These are phyloP conservation scores for Calonectria leucothoes DNA, from an alignment of 2,329 filamentous ascomycete species.

Conservation along the genomic window DNA sequence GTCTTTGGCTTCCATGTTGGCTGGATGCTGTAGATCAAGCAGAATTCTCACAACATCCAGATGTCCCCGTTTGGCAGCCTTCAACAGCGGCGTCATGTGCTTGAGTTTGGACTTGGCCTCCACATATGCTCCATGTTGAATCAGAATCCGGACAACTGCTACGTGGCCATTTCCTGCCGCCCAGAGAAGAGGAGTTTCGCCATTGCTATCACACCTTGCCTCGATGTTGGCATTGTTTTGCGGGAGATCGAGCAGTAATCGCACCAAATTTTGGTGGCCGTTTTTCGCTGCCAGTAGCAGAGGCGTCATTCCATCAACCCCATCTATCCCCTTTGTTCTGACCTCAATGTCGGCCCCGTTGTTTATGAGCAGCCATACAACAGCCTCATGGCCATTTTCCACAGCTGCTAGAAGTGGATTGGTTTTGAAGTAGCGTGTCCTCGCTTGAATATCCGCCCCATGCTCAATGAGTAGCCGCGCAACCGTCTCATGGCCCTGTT, in stretches of 20 bases:
- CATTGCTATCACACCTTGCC: not conserved
- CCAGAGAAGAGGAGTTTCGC: not conserved
- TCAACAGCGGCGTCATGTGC: not conserved
- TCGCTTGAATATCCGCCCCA: not conserved
- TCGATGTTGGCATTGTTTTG: not conserved
- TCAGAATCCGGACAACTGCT: not conserved
- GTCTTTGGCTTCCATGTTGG: not conserved
- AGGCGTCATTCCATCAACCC: not conserved
- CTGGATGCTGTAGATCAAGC: not conserved
- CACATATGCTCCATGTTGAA: not conserved
- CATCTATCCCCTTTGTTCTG: not conserved
- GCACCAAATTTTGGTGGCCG: not conserved
- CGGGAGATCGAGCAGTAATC: not conserved
- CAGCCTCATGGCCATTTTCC: not conserved
- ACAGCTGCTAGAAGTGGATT: not conserved
- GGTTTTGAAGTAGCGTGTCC: not conserved
- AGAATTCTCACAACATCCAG: not conserved
- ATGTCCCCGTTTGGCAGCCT: not conserved
- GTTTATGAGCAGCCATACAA: not conserved
- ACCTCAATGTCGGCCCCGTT: not conserved
- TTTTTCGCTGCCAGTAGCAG: not conserved
- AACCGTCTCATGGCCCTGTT: not conserved
- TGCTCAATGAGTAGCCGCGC: not conserved
- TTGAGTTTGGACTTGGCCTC: not conserved
- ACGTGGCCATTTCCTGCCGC: not conserved